A percentile compares a stretch with the other conserved stretches of the same genome.
phyloP scores from a whole-genome alignment of 257 asterid species.

The Solanum acaule region DNA sequence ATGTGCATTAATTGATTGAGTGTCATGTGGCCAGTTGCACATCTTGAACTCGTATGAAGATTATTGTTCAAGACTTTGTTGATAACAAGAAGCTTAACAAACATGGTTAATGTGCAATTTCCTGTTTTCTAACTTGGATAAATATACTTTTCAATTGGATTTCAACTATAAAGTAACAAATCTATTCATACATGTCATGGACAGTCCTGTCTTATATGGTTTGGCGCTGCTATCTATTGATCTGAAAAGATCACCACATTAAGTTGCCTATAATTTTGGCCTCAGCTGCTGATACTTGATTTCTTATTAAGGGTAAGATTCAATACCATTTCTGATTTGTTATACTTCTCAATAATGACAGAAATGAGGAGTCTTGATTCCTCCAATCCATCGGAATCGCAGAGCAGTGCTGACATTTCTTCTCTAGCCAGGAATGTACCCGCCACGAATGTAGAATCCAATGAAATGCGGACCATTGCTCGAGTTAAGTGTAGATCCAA shows the following conservation, averaged over 20 bases:
- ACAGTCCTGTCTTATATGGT: background rate
- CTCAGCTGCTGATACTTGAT: background rate
- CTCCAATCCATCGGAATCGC: background rate
- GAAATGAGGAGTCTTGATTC: slow-evolving; percentile 15
- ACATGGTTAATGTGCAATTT: background rate
- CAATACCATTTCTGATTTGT: background rate
- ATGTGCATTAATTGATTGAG: background rate
- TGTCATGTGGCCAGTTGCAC: background rate
- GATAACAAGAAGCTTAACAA: background rate
- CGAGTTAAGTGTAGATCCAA: slow-evolving; percentile 4
- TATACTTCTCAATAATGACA: slow-evolving; percentile 13
- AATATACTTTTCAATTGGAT: background rate
- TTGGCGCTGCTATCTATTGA: background rate
- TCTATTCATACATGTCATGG: background rate
- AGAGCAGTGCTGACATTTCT: background rate
- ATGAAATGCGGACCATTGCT: background rate
- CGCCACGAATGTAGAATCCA: background rate
- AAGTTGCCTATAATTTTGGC: background rate
- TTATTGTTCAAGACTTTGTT: background rate
- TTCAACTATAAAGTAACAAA: background rate
- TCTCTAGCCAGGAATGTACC: slow-evolving; percentile 2
- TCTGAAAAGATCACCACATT: background rate
- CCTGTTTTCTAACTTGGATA: background rate
- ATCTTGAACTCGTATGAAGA: background rate
- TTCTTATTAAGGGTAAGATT: background rate